Evolutionary conservation across 148 eudicot genomes (phyloP).

Genomic region (Vaccinium darrowii): DNA sequence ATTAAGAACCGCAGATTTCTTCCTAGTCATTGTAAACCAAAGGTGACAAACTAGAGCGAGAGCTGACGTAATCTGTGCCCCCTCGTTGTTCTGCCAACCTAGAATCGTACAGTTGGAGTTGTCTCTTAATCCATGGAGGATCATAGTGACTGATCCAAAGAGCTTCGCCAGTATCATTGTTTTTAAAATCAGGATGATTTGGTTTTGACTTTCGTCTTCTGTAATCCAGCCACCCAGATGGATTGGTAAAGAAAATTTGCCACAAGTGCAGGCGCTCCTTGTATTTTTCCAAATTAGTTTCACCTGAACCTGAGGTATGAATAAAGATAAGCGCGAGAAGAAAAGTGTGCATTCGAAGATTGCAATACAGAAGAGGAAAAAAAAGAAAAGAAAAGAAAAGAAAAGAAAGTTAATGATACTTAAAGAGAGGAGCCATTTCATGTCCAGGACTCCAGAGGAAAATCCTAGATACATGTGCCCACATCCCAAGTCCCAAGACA

Average conservation of each 20-base stretch:
- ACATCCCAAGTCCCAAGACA: background rate
- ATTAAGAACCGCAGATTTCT: background rate
- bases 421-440: background rate
- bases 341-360: background rate
- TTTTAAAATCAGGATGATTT: constrained; percentile 60
- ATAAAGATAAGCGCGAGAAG: background rate
- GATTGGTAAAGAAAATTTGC: constrained; percentile 67
- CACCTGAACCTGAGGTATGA: constrained; percentile 25
- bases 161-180: constrained; percentile 64
- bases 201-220: constrained; percentile 45
- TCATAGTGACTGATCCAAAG: constrained; percentile 54
- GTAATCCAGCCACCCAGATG: constrained; percentile 62
- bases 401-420: background rate
- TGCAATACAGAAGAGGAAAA: too few relatives aligned
- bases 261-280: constrained; percentile 49
- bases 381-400: background rate
- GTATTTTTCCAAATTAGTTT: constrained; percentile 29
- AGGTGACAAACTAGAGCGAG: constrained; percentile 11
- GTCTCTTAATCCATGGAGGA: constrained; percentile 68
- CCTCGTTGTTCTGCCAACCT: constrained; percentile 18
- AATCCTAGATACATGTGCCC: background rate
- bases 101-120: constrained; percentile 51
- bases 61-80: background rate
- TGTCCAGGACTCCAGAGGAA: background rate
- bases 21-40: constrained; percentile 20